Conservation (phyloP, 371 early-diverging fungal species). For the Saksenaea vasiformis region DNA sequence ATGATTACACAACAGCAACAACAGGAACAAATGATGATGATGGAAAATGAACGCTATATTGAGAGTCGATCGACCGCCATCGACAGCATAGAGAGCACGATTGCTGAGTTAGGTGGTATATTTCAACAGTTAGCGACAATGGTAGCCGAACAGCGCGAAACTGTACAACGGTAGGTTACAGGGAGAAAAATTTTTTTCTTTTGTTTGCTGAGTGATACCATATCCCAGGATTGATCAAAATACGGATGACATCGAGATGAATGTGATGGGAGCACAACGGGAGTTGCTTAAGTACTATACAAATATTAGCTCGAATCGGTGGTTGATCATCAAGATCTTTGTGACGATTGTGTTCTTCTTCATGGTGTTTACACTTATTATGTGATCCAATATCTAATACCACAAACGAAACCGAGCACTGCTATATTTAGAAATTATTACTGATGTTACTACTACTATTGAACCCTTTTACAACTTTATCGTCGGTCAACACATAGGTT, state of each 20-base stretch:
- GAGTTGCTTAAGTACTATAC: conserved; percentile 91
- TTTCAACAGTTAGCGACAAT: conserved; percentile 93
- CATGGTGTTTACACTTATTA: conserved; percentile 45
- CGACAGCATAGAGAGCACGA: conserved; percentile 94
- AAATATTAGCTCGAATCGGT: conserved; percentile 88
- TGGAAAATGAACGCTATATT: conserved; percentile 69
- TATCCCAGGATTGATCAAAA: conserved; percentile 88
- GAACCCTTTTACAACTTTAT: no score
- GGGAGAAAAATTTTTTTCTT: not conserved
- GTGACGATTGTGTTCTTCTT: conserved; percentile 74
- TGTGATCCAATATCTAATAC: conserved; percentile 21
- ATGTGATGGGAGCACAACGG: conserved; percentile 88
- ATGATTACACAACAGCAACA: conserved; percentile 56
- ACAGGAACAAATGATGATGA: conserved; percentile 60
- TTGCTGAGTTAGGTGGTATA: conserved; percentile 95
- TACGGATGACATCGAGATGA: conserved; percentile 88
- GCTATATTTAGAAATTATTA: no score
- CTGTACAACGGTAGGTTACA: conserved; percentile 75
- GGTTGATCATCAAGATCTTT: conserved; percentile 96
- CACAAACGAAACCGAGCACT: not conserved
- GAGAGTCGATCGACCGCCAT: conserved; percentile 89
- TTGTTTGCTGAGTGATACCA: conserved; percentile 7
- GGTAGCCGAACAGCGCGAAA: conserved; percentile 94
- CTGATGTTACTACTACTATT: no score
- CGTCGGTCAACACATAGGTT: no score